Evolutionary conservation across 2,329 filamentous ascomycete genomes (phyloP), one percentile per base, ranked within the genome.

Genomic region (Tolypocladium tundrense): DNA sequence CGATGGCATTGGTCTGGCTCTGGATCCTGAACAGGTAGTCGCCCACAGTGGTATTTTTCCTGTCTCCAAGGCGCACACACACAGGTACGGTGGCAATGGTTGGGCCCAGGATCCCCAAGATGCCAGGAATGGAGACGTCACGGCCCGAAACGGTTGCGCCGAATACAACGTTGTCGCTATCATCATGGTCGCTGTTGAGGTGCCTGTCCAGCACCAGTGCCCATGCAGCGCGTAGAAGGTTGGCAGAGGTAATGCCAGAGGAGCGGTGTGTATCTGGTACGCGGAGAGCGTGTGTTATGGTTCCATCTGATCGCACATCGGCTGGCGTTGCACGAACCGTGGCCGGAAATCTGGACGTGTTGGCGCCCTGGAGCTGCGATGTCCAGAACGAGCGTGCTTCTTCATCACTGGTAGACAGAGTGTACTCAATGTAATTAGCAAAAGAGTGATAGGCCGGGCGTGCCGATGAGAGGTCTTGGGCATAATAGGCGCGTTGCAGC

Each of bases 81-180:
- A 69, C 53, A 9, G 70, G 70, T 0, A 72, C 61, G 3, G 68
- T 70, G 19, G 66, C 64, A 41, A 73, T 68, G 0, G 67, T 66
- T 4, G 71, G 69, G 1, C 68, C 71, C 2, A 64, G 54, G 5
- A 72, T 66, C 1, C 61, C 57, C 8, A 66, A 62, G 1, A 73
- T 64, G 3, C 65, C 66, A 1, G 55, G 45, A 3, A 73, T 53
- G 1, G 64, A 59, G 3, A 66, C 63, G 8, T 67, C 61, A 0
- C 70, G 66, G 8, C 71, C 70, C 0, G 67, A 67, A 1, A 68
- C 57, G 0, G 67, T 66, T 9, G 59, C 61, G 1, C 68, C 68
- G 50, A 70, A 72, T 0, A 65, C 39, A 0, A 70, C 60, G 54
- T 66, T 65, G 13, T 60, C 53, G 8, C 54, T 52, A 33, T 58